Percentiles rank a stretch among this genome's conserved stretches.
Evolutionary conservation across 2,329 filamentous ascomycete species (phyloP).

Genomic region (Penicillium digitatum): DNA sequence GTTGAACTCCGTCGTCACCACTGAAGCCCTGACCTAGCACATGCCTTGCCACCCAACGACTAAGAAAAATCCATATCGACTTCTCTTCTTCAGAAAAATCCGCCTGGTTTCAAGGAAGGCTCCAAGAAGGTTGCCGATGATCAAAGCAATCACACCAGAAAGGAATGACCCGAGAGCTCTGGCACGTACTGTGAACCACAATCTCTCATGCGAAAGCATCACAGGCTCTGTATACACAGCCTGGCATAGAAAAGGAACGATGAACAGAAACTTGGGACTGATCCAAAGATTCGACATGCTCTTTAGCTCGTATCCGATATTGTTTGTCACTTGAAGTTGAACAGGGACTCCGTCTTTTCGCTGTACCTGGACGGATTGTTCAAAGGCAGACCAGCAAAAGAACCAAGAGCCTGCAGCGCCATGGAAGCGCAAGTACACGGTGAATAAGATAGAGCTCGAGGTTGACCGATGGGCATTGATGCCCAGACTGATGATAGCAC

Average conservation of each 20-base stretch:
- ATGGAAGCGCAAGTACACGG: constrained; percentile 68
- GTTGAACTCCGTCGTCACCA: constrained; percentile 60
- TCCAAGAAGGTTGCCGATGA: constrained; percentile 63
- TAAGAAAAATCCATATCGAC: constrained; percentile 54
- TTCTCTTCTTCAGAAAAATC: constrained; percentile 53
- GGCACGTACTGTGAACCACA: constrained; percentile 68
- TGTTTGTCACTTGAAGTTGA: constrained; percentile 54
- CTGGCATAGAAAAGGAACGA: constrained; percentile 66
- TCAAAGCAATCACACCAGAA: constrained; percentile 63
- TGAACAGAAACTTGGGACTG: constrained; percentile 58
- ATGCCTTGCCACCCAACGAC: constrained; percentile 55
- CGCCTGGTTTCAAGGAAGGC: constrained; percentile 59
- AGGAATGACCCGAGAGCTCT: constrained; percentile 68
- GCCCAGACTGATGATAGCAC: constrained; percentile 67
- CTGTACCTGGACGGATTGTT: constrained; percentile 61
- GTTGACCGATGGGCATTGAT: constrained; percentile 57
- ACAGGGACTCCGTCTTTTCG: constrained; percentile 63
- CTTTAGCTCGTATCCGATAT: constrained; percentile 58
- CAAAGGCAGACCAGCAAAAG: constrained; percentile 61
- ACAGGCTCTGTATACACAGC: constrained; percentile 69
- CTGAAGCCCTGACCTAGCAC: constrained; percentile 69
- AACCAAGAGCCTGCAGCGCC: constrained; percentile 62
- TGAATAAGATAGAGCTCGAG: constrained; percentile 64
- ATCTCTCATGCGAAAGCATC: constrained; percentile 63
- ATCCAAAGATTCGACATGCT: constrained; percentile 58